A percentile compares a stretch with the other conserved stretches of the same genome.
Conservation (phyloP, 805 yeast species). For the Blastobotrys attinorum region DNA sequence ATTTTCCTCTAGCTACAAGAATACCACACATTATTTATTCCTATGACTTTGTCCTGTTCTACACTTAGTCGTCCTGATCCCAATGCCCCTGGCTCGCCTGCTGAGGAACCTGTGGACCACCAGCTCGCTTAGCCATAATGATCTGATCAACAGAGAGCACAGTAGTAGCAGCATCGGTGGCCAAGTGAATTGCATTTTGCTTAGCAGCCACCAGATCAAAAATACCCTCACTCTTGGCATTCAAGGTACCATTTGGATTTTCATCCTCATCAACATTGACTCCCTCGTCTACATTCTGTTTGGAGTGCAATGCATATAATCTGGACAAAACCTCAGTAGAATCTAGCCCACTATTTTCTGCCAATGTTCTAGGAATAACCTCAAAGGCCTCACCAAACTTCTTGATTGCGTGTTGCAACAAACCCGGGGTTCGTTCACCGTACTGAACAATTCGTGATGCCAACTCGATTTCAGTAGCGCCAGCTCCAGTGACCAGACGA, state of each 20-base stretch:
- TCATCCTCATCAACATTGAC: constrained; percentile 61
- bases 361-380: constrained; percentile 82
- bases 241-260: constrained; percentile 52
- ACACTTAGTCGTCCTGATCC: constrained; percentile 79
- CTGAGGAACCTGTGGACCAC: constrained; percentile 89
- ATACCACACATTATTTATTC: too few relatives aligned
- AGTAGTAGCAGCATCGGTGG: constrained; percentile 92
- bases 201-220: constrained; percentile 76
- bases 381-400: constrained; percentile 92
- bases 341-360: constrained; percentile 92
- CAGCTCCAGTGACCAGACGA: constrained; percentile 89
- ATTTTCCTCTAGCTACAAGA: too few relatives aligned
- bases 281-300: constrained; percentile 39
- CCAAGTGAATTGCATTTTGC: constrained; percentile 80
- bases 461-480: constrained; percentile 86
- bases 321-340: constrained; percentile 83
- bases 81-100: constrained; percentile 89
- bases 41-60: not conserved
- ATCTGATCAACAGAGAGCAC: constrained; percentile 91
- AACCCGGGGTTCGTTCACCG: constrained; percentile 93
- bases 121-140: constrained; percentile 98
- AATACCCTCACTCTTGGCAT: constrained; percentile 61
- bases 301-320: constrained; percentile 80
- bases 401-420: constrained; percentile 87
- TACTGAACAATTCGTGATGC: constrained; percentile 69